Conservation (phyloP, 352 stramenopile genomes). For the Phytophthora pseudosyringae region DNA sequence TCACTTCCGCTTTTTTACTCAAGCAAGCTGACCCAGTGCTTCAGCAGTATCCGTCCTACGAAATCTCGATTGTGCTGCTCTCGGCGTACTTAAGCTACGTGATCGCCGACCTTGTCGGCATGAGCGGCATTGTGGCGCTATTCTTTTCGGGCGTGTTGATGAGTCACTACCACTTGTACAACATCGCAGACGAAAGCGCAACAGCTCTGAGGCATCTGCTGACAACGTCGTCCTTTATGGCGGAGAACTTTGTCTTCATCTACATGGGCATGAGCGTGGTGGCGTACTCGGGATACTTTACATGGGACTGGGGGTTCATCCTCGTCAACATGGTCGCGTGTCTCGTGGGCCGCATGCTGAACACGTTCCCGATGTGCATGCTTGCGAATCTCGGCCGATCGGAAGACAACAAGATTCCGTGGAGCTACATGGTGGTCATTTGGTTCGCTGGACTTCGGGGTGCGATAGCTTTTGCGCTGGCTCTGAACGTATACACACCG, state of each 20-base stretch:
- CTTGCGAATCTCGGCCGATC: slow-evolving; percentile 72
- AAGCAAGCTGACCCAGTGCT: slow-evolving; percentile 78
- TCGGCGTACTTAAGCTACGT: slow-evolving; percentile 88
- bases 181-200: slow-evolving; percentile 79
- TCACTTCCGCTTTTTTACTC: slow-evolving; percentile 81
- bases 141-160: slow-evolving; percentile 94
- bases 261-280: slow-evolving; percentile 89
- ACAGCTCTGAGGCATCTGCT: slow-evolving; percentile 81
- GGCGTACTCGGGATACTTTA: slow-evolving; percentile 79
- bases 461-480: slow-evolving; percentile 92
- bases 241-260: slow-evolving; percentile 91
- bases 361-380: slow-evolving; percentile 82
- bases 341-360: slow-evolving; percentile 70
- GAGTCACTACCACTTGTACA: slow-evolving; percentile 89
- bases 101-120: slow-evolving; percentile 69
- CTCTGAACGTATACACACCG: slow-evolving; percentile 74
- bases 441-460: slow-evolving; percentile 94
- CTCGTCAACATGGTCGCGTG: slow-evolving; percentile 71
- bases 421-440: slow-evolving; percentile 87
- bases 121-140: slow-evolving; percentile 94
- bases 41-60: slow-evolving; percentile 82
- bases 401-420: slow-evolving; percentile 70
- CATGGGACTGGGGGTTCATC: slow-evolving; percentile 88
- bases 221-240: slow-evolving; percentile 81
- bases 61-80: slow-evolving; percentile 88